Base-by-base conservation (phyloP, 2,329 filamentous ascomycete genomes). In the Microcyclospora tardicrescens region DNA sequence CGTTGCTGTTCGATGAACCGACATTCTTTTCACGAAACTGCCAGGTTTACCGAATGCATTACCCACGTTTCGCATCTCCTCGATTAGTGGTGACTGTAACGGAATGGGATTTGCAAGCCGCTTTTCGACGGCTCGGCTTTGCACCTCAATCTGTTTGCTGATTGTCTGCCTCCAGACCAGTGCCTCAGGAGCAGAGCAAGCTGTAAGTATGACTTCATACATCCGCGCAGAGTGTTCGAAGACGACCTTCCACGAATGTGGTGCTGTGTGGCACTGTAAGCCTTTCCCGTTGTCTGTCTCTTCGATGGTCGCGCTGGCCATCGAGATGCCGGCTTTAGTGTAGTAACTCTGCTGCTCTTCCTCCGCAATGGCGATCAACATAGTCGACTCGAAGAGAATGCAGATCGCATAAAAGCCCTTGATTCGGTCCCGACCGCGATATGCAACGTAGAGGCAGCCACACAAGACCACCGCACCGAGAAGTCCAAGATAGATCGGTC, bases 171-270 rank as follows among this genome's bases (percentile, higher is more conserved):
- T 78, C 89, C 91, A 98, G 51, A 80, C 76, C 34, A 73, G 65
- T 52, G 91, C 84, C 57, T 98, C 89, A 31, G 72, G 75, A 1
- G 76, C 68, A 1, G 81, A 89, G 51, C 86, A 94, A 28, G 86
- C 89, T 47, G 82, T 93, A 63, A 94, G 70, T 31, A 95, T 77
- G 12, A 94, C 62, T 60, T 96, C 89, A 56, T 84, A 89, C 38
- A 89, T 67, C 43, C 82, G 77, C 47, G 81, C 74, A 40, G 81
- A 71, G 47, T 75, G 75, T 56, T 91, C 79, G 53, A 96, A 95
- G 2, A 84, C 70, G 10, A 95, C 54, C 57, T 96, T 98, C 89
- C 87, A 96, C 1, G 86, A 91, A 58, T 84, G 84, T 0, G 83
- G 78, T 1, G 84, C 83, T 2, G 82, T 84, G 46, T 91, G 80